Evolutionary conservation across 192 early-diverging fungal species (phyloP).

Genomic region (Radiomyces spectabilis): DNA sequence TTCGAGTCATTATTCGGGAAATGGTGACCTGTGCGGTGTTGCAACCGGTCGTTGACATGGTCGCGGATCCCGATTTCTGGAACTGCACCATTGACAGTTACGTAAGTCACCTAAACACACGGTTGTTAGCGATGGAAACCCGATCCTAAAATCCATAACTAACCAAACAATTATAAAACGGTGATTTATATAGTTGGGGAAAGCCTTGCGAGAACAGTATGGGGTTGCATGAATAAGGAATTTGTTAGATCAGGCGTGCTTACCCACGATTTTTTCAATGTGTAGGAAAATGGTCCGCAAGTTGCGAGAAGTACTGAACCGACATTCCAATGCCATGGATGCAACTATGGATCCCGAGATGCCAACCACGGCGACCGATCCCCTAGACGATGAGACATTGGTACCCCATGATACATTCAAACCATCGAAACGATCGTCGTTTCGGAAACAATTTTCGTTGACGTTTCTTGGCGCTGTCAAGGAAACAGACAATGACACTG

Average conservation of each 20-base stretch:
- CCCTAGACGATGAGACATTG: too few species aligned
- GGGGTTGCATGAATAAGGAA: conserved; percentile 2
- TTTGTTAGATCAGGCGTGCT: background rate
- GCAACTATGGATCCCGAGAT: too few species aligned
- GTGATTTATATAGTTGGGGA: conserved; percentile 25
- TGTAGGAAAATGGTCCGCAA: conserved; percentile 62
- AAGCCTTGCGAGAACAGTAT: conserved; percentile 48
- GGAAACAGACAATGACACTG: conserved; percentile 2
- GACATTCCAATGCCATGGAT: conserved; percentile 49
- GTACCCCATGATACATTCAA: too few species aligned
- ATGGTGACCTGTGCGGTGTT: conserved; percentile 63
- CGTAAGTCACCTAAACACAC: conserved; percentile 34
- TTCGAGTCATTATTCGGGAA: conserved; percentile 66
- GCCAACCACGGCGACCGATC: too few species aligned
- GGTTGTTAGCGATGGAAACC: too few species aligned
- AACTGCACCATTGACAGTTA: conserved; percentile 73
- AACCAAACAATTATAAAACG: conserved; percentile 19
- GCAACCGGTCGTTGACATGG: conserved; percentile 53
- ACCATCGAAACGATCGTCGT: too few species aligned
- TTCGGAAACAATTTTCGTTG: conserved; percentile 8
- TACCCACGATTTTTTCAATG: background rate
- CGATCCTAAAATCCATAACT: conserved; percentile 29
- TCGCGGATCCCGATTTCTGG: conserved; percentile 83
- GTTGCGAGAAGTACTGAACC: conserved; percentile 57
- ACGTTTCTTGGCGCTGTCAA: conserved; percentile 3